Evolutionary conservation across 805 yeast genomes (phyloP).

Genomic region (Debaryomyces maramus): DNA sequence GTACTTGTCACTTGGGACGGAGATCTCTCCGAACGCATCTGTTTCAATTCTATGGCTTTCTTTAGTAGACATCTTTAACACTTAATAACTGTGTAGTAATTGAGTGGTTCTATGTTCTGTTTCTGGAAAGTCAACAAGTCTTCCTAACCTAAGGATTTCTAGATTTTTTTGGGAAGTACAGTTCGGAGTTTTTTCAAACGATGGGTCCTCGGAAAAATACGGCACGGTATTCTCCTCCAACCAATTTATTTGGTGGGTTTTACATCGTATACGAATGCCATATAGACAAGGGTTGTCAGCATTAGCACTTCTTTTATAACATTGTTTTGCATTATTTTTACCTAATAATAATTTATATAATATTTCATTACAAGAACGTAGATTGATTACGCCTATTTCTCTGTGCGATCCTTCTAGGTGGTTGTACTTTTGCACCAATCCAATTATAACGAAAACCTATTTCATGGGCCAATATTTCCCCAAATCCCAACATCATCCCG

Average conservation of each 20-base stretch:
- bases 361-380: slow-evolving; percentile 15
- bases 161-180: too few species aligned
- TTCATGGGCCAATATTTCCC: slow-evolving; percentile 93
- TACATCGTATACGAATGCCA: too few species aligned
- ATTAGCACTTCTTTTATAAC: too few species aligned
- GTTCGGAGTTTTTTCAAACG: too few species aligned
- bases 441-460: slow-evolving; percentile 79
- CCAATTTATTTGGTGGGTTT: too few species aligned
- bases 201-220: too few species aligned
- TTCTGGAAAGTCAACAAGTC: too few species aligned
- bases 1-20: slow-evolving; percentile 33
- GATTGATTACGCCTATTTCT: slow-evolving; percentile 19
- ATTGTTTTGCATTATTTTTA: neutral
- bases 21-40: slow-evolving; percentile 41
- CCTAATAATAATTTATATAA: neutral
- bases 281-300: too few species aligned
- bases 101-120: too few species aligned
- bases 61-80: slow-evolving; percentile 9
- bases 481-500: slow-evolving; percentile 95
- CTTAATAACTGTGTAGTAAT: too few species aligned
- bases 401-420: slow-evolving; percentile 30
- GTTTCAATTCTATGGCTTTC: slow-evolving; percentile 27
- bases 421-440: slow-evolving; percentile 64
- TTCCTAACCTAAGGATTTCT: too few species aligned
- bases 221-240: too few species aligned